Evolutionary conservation across 1,284 basidiomycete genomes (phyloP).

Genomic region (Apiotrichum brassicae): DNA sequence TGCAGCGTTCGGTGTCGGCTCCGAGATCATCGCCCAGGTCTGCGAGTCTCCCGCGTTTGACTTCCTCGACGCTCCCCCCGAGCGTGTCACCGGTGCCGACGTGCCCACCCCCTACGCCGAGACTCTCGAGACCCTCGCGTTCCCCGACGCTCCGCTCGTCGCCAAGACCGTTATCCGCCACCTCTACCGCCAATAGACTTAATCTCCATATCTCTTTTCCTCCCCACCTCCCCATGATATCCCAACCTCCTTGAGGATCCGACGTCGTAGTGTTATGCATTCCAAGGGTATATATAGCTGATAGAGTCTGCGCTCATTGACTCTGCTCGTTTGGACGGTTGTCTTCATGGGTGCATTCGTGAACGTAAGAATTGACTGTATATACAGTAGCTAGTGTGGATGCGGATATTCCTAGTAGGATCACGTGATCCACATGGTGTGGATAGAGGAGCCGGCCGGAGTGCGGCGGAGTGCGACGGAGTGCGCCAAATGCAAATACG

Average conservation of each 20-base stretch:
- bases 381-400: no score
- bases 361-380: no score
- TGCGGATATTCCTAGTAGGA: no score
- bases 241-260: neutral
- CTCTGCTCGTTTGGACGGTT: no score
- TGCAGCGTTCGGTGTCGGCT: slow-evolving; percentile 85
- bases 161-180: slow-evolving; percentile 87
- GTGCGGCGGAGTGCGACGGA: no score
- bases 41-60: slow-evolving; percentile 94
- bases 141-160: slow-evolving; percentile 83
- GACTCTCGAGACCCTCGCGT: slow-evolving; percentile 78
- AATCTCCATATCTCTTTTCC: neutral
- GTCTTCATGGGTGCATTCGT: no score
- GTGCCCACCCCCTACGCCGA: slow-evolving; percentile 91
- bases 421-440: no score
- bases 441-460: no score
- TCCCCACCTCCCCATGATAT: neutral
- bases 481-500: no score
- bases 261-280: slow-evolving; percentile 6
- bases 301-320: neutral
- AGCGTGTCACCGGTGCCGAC: slow-evolving; percentile 93
- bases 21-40: slow-evolving; percentile 94
- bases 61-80: slow-evolving; percentile 94
- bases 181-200: slow-evolving; percentile 51
- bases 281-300: neutral